Evolutionary conservation across 1,284 basidiomycete species (phyloP), one percentile per base, ranked within the genome.

Genomic region (Rhodofomes roseus): DNA sequence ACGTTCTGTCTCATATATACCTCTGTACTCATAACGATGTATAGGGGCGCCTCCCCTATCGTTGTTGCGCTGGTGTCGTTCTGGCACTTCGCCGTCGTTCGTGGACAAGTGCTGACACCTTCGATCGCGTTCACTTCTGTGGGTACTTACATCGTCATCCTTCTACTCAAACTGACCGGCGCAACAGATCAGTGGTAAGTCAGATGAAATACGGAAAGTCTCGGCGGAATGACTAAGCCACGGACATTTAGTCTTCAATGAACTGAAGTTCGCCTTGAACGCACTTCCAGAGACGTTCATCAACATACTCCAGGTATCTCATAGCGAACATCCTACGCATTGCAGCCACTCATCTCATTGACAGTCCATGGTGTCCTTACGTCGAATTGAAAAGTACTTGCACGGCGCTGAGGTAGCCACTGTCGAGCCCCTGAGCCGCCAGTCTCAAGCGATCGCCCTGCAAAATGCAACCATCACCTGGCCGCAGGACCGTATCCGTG

Each of bases 311-410:
- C 92, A 93, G 75, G 87, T 86, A 60, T 54, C 73, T 63, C 20
- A 8, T 57, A 46, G 40, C 25, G n/a, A 20, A 20, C 12, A 5
- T 16, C 9, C 22, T 11, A 51, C n/a, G 14, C n/a, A n/a, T 31
- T 27, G 25, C 55, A 29, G 7, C 51, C 2, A 39, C 54, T 58
- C 7, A 57, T 29, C 20, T 31, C 20, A 34, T 11, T 55, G 60
- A 22, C 67, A 93, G 82, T 83, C 86, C 57, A 81, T 93, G 57
- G 92, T 96, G 23, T 96, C 93, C 2, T 80, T 96, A 51, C 85
- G 91, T 16, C 91, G 95, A 54, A 96, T 97, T 63, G 93, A 96
- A 71, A 95, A 93, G 71, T 96, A 94, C 72, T 82, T 95, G 40
- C 78, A 84, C 52, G 81, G 83, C 7, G 81, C 81, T 1, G 93